Base-by-base conservation (phyloP, 225 moss, liverwort and hornwort genomes). In the Sphagnum contortum region DNA sequence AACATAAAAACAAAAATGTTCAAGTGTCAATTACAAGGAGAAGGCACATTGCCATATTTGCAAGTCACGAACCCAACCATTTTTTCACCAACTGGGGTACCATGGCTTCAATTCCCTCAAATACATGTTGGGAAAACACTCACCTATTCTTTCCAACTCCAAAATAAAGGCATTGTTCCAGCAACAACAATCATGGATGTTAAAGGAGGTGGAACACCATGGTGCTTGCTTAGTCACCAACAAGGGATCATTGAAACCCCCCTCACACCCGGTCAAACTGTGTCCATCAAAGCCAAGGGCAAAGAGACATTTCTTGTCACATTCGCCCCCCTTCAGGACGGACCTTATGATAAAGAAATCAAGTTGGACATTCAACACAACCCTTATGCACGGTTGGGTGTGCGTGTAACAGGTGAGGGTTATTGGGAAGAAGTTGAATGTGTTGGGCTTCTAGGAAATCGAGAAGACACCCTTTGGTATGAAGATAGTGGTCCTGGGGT, bases 381-480 rank as follows among this genome's bases (percentile, higher is more conserved):
- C 62, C 92, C 88, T 7, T 95, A 92, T 78, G 81, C 84, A 59
- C 69, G 70, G 60, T 13, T 88, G 4, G 81, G 54, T 44, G 68
- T 95, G 45, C 70, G 82, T 49, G 64, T 92, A 11, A 80, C 87
- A 0, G 92, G 89, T 0, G 90, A 95, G 79, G 88, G 92, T 3
- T 92, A 92, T 55, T 79, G 81, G 78, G 80, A 90, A 45, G 89
- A 88, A 68, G 83, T 95, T 58, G 92, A 92, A 69, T 92, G 88
- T 47, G 64, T 87, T 52, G 84, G 81, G 6, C 81, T 92, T 5
- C 80, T 81, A 4, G 71, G 72, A 48, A 79, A 90, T 45, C 73
- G 46, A 50, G 78, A 76, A 49, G 84, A 92, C 57, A 62, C 69
- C 5, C 78, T 95, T 60, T 92, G 88, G 89, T 90, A 77, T 62